Conservation (phyloP, 306 rosid genomes). For the Rubus idaeus region DNA sequence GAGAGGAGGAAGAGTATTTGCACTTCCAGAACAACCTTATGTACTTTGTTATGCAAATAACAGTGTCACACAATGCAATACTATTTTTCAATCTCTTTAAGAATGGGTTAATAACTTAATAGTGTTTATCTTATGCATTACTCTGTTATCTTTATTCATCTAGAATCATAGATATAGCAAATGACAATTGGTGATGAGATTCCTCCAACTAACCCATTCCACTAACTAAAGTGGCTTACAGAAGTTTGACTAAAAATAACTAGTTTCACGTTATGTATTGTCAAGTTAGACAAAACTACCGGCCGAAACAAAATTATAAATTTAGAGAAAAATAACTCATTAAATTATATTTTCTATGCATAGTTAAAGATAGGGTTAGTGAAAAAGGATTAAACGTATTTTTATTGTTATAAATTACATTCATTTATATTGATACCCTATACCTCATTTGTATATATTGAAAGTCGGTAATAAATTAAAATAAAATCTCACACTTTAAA, state of each 20-base stretch:
- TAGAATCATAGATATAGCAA: too few species aligned
- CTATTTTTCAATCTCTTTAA: not conserved
- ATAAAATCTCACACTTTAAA: too few species aligned
- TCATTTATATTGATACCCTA: too few species aligned
- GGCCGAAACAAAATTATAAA: not conserved
- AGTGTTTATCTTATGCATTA: not conserved
- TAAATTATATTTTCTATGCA: not conserved
- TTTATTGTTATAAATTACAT: too few species aligned
- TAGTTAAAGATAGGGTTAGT: too few species aligned
- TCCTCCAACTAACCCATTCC: constrained; percentile 10
- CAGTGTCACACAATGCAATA: not conserved
- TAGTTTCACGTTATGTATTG: too few species aligned
- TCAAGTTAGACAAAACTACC: not conserved
- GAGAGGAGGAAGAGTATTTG: not conserved
- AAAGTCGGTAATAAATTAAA: too few species aligned
- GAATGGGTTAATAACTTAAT: not conserved
- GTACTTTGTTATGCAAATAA: not conserved
- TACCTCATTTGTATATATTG: too few species aligned
- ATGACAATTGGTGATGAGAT: not conserved
- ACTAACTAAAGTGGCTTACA: not conserved
- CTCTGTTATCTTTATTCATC: not conserved
- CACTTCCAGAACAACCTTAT: not conserved
- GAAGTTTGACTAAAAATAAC: not conserved
- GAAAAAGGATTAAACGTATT: too few species aligned
- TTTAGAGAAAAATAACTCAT: not conserved